A percentile compares a stretch with the other conserved stretches of the same genome.
These are phyloP conservation scores for Zygosaccharomyces lentus DNA, from an alignment of 805 yeast species.

Conservation along the genomic window DNA sequence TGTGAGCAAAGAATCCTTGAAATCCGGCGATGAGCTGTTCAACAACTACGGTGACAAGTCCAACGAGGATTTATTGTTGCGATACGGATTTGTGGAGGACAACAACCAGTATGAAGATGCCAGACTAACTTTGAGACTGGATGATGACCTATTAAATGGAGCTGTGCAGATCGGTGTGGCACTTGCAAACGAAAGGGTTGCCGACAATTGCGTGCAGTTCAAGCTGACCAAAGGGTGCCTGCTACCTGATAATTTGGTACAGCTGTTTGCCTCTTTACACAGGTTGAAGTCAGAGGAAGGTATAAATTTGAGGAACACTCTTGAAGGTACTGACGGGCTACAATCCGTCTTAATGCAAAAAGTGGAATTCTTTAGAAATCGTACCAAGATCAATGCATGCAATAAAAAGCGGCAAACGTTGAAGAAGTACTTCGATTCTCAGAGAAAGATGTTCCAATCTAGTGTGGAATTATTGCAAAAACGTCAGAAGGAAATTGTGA, in stretches of 20 bases:
- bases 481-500: constrained; percentile 39
- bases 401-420: constrained; percentile 34
- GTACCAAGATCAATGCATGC: constrained; percentile 27
- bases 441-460: constrained; percentile 43
- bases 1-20: constrained; percentile 34
- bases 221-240: constrained; percentile 33
- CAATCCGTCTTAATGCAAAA: constrained; percentile 51
- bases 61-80: constrained; percentile 74
- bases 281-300: constrained; percentile 46
- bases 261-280: constrained; percentile 53
- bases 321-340: constrained; percentile 59
- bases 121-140: constrained; percentile 57
- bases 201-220: constrained; percentile 39
- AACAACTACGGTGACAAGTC: constrained; percentile 88
- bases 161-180: constrained; percentile 38
- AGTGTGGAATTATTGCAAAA: constrained; percentile 39
- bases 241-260: constrained; percentile 44
- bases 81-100: constrained; percentile 70
- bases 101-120: constrained; percentile 55
- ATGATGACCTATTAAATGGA: constrained; percentile 26
- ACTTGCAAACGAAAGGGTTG: constrained; percentile 38
- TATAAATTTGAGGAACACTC: constrained; percentile 48
- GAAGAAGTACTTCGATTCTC: constrained; percentile 46
- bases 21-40: constrained; percentile 48
- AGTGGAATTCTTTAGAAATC: constrained; percentile 36